Evolutionary conservation across 306 rosid species (phyloP).

Genomic region (Astragalus glycyphyllos): DNA sequence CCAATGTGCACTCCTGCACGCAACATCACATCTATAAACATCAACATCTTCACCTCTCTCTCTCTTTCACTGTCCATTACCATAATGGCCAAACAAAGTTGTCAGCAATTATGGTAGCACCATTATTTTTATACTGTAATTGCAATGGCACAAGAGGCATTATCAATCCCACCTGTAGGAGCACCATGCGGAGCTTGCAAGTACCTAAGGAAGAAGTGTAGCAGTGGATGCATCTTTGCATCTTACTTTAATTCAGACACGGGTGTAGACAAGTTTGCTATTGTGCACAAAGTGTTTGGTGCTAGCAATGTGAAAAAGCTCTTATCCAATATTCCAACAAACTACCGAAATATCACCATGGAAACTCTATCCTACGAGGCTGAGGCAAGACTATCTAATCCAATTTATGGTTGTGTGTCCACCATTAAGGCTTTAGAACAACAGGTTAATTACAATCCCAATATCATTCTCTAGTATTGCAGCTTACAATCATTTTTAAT

Average conservation of each 20-base stretch:
- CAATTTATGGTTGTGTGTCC: slow-evolving; percentile 77
- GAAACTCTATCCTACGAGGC: slow-evolving; percentile 75
- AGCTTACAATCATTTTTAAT: background rate
- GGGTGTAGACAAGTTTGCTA: slow-evolving; percentile 68
- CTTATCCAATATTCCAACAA: slow-evolving; percentile 55
- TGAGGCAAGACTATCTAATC: slow-evolving; percentile 79
- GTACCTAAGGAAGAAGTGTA: slow-evolving; percentile 72
- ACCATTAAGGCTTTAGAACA: slow-evolving; percentile 71
- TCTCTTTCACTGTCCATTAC: background rate
- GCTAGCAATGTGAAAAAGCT: slow-evolving; percentile 79
- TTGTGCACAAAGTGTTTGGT: slow-evolving; percentile 88
- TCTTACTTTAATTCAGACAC: slow-evolving; percentile 74
- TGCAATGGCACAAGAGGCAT: background rate
- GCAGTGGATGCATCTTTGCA: slow-evolving; percentile 73
- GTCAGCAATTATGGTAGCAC: slow-evolving; percentile 1
- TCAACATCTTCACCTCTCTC: slow-evolving; percentile 3
- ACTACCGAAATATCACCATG: slow-evolving; percentile 64
- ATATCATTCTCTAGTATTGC: background rate
- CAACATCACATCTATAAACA: slow-evolving; percentile 30
- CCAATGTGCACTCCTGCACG: slow-evolving; percentile 52
- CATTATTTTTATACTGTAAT: background rate
- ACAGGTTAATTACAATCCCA: slow-evolving; percentile 53
- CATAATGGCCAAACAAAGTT: background rate
- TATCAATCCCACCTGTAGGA: background rate
- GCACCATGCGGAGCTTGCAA: slow-evolving; percentile 90